These are phyloP conservation scores for Moricandia arvensis DNA, from an alignment of 345 rosid genomes.

Conservation along the genomic window DNA sequence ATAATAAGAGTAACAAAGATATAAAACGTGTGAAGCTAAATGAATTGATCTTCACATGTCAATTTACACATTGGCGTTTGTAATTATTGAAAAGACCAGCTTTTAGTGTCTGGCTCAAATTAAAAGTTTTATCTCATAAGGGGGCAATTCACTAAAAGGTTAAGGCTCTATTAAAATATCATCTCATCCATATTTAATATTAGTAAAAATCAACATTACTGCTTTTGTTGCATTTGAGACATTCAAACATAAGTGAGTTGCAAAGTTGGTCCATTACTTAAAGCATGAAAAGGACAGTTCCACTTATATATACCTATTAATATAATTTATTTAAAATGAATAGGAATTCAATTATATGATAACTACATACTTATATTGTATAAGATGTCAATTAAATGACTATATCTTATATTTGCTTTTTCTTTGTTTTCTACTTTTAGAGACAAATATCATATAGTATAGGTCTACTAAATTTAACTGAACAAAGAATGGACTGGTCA, in stretches of 20 bases:
- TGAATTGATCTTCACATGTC: not conserved
- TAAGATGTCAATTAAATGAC: not conserved
- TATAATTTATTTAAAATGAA: not conserved
- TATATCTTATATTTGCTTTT: not conserved
- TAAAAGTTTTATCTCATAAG: not conserved
- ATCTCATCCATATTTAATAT: not conserved
- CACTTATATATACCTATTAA: not conserved
- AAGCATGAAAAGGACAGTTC: slow-evolving; percentile 23
- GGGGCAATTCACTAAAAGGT: slow-evolving; percentile 8
- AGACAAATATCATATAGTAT: not conserved
- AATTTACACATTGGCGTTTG: slow-evolving; percentile 28
- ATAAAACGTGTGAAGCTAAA: slow-evolving; percentile 1
- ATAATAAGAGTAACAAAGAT: not conserved
- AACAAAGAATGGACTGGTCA: not conserved
- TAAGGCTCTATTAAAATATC: slow-evolving; percentile 1
- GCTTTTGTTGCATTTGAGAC: slow-evolving; percentile 12
- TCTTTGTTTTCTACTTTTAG: not conserved
- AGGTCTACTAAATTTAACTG: not conserved
- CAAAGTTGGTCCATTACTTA: slow-evolving; percentile 32
- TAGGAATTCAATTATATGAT: not conserved
- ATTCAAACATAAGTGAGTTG: slow-evolving; percentile 15
- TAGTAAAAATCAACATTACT: not conserved
- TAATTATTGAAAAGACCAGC: slow-evolving; percentile 28
- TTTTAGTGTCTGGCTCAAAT: slow-evolving; percentile 16
- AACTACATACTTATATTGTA: not conserved